Evolutionary conservation across 306 rosid species (phyloP), one percentile per base, ranked within the genome.

Genomic region (Casuarina glauca): DNA sequence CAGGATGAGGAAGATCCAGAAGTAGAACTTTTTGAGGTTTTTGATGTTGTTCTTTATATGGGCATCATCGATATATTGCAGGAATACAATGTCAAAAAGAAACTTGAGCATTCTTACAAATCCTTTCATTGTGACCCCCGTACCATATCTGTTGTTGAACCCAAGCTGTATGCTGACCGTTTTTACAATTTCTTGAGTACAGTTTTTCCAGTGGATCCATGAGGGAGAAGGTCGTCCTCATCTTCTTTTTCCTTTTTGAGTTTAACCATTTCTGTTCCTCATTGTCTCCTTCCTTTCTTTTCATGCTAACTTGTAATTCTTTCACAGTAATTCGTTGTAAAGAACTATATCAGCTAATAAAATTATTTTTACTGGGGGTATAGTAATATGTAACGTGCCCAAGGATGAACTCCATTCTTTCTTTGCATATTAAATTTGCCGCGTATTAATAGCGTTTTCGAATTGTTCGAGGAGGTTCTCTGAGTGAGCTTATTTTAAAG

Each of bases 61-160:
- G 97, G 99, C 39, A 88, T 95, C 82, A 95, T 95, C 68, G 99
- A 95, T 79, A 91, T 93, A 82, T 75, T 95, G 83, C 99, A 95
- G 76, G 94, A 87, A 43, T 95, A 92, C 88, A 91, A 83, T 74
- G 19, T 77, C 68, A 86, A 63, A 66, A 95, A 95, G 94, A 93
- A 88, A 84, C 58, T 93, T 13, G 99, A 95, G 83, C 90, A 91
- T 75, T 75, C 85, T 2, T 89, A 53, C 85, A 95, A 95, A 80
- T 88, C 99, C 0, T 26, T 84, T 68, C 81, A 61, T 44, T 78
- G 66, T 63, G 89, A 93, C 49, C 94, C 97, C 48, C 35, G 52
- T 69, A 16, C 91, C 9, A 83, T 95, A 73, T 95, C 99, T 46
- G 97, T 84, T 0, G 89, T 82, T 69, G 97, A 95, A 61, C 97